Base-by-base conservation (phyloP, 2,329 filamentous ascomycete genomes). In the Phyllosticta citribraziliensis region DNA sequence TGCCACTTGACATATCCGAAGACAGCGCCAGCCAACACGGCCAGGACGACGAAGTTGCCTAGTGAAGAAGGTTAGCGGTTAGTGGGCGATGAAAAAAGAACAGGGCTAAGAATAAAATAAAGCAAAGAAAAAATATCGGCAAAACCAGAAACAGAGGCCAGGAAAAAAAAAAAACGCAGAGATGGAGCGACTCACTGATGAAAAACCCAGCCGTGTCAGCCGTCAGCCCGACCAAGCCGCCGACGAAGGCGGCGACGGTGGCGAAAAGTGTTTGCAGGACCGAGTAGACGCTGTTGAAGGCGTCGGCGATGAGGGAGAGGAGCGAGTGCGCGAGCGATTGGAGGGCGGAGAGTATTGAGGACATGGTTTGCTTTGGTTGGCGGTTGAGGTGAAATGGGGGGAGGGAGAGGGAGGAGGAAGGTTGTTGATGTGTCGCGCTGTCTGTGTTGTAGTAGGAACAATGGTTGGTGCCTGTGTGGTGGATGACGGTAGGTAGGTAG, bases 21-120 rank as follows among this genome's bases (percentile, higher is more conserved):
- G 0, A 24, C 59, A 3, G 47, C 55, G 2, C 25, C 55, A 19
- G 54, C 59, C 12, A 61, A 19, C 22, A 61, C 11, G 47, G 50
- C 54, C 5, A 61, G 27, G 10, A 57, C 52, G 50, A 57, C 50
- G 22, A 61, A 40, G 55, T 61, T 61, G 59, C 55, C 59, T 61
- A n/a, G 3, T 22, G 3, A 17, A 1, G 35, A 22, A 40, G 56
- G 33, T 20, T 6, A 52, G 8, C n/a, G n/a, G n/a, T n/a, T n/a
- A n/a, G n/a, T n/a, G n/a, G n/a, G n/a, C n/a, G n/a, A n/a, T n/a
- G n/a, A n/a, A n/a, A n/a, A n/a, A n/a, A n/a, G n/a, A n/a, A n/a
- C n/a, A n/a, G n/a, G n/a, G n/a, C n/a, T n/a, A n/a, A n/a, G n/a
- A n/a, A n/a, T n/a, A n/a, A n/a, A n/a, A n/a, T n/a, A n/a, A n/a